Conservation (phyloP, 192 early-diverging fungal genomes). For the Polychytrium aggregatum region DNA sequence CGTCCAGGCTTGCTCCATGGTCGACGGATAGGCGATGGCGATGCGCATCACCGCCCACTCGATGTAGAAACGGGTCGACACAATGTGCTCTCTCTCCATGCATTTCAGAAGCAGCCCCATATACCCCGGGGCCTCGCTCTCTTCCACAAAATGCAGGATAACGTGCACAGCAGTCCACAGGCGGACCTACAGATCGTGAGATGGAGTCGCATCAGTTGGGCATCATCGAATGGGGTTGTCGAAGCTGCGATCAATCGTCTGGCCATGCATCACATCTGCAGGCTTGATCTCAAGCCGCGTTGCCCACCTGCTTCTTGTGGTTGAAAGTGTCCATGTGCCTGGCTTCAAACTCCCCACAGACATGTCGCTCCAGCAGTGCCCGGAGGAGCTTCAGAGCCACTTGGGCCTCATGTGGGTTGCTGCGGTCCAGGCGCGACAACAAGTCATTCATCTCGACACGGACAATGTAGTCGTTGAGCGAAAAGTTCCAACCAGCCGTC, state of each 20-base stretch:
- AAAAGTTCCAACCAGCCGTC: constrained; percentile 30
- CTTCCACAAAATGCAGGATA: not conserved
- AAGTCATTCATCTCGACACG: constrained; percentile 36
- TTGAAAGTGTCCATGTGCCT: constrained; percentile 14
- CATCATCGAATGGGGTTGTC: too few species aligned
- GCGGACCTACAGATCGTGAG: too few species aligned
- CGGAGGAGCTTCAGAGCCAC: constrained; percentile 13
- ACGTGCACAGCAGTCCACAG: not conserved
- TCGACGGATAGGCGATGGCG: not conserved
- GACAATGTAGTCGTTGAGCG: constrained; percentile 36
- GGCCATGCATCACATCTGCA: too few species aligned
- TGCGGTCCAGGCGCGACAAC: constrained; percentile 22
- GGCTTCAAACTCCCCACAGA: constrained; percentile 3
- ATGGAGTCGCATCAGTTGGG: too few species aligned
- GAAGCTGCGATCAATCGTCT: too few species aligned
- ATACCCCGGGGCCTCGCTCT: not conserved
- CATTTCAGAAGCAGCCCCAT: too few species aligned
- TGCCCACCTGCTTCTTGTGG: constrained; percentile 13
- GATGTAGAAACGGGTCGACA: constrained; percentile 20
- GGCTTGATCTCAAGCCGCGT: too few species aligned
- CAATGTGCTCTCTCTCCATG: too few species aligned
- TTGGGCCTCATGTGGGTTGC: constrained; percentile 6
- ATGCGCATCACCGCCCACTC: constrained; percentile 28
- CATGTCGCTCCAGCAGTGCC: constrained; percentile 1
- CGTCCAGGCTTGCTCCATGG: not conserved